A percentile compares a stretch with the other conserved stretches of the same genome.
phyloP scores from a whole-genome alignment of 345 rosid genomes.

The Eucalyptus marginata region DNA sequence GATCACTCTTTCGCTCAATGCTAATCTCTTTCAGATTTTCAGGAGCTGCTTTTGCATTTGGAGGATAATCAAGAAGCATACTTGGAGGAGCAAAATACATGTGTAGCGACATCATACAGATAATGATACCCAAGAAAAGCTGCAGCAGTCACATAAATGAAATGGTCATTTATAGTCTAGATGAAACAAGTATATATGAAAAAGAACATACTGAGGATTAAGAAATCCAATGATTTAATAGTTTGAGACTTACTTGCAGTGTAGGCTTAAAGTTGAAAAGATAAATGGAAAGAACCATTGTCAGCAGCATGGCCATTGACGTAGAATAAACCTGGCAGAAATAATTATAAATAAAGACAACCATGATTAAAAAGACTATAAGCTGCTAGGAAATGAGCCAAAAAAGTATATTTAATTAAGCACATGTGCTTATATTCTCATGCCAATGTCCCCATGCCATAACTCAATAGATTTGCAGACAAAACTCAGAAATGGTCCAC shows the following conservation, averaged over 20 bases:
- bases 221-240: background rate
- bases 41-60: slow-evolving; percentile 26
- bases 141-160: slow-evolving; percentile 19
- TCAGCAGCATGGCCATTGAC: slow-evolving; percentile 86
- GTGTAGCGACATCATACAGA: slow-evolving; percentile 94
- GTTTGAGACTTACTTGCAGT: slow-evolving; percentile 36
- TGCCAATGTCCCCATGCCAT: background rate
- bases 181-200: background rate
- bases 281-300: slow-evolving; percentile 59
- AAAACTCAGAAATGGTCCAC: background rate
- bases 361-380: background rate
- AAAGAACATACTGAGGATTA: background rate
- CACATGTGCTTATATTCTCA: background rate
- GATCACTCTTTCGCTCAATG: slow-evolving; percentile 39
- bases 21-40: slow-evolving; percentile 50
- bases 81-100: slow-evolving; percentile 85
- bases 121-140: slow-evolving; percentile 88
- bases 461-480: background rate
- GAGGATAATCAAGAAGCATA: slow-evolving; percentile 55
- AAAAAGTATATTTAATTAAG: background rate
- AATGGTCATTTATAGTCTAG: background rate
- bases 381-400: background rate
- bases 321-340: slow-evolving; percentile 63
- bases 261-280: slow-evolving; percentile 71
- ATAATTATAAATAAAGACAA: background rate